Conservation (phyloP, 768 basidiomycete species). For the Suillus fuscotomentosus region DNA sequence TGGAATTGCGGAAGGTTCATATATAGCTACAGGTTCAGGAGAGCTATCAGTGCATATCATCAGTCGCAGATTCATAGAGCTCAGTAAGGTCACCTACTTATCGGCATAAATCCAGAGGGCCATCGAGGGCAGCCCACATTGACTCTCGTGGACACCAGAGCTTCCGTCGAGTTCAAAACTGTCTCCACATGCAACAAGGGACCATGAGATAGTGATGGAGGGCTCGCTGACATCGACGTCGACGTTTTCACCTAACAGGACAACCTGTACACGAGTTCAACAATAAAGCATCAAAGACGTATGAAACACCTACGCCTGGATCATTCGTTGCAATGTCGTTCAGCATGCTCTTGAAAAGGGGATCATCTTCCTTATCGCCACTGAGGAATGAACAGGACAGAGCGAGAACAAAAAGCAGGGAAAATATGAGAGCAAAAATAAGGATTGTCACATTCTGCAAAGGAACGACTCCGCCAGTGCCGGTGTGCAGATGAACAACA, state of each 20-base stretch:
- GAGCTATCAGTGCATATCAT: constrained; percentile 24
- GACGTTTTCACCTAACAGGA: constrained; percentile 54
- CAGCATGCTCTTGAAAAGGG: constrained; percentile 39
- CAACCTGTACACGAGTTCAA: constrained; percentile 36
- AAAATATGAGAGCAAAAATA: constrained; percentile 40
- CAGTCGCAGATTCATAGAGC: background rate
- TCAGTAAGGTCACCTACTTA: constrained; percentile 33
- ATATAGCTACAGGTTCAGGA: constrained; percentile 36
- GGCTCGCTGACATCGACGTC: constrained; percentile 62
- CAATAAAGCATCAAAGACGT: background rate
- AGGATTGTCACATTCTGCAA: constrained; percentile 27
- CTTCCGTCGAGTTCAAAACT: constrained; percentile 45
- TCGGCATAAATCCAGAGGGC: constrained; percentile 48
- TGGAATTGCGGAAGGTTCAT: constrained; percentile 48
- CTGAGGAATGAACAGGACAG: constrained; percentile 52
- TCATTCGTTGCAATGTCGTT: constrained; percentile 37
- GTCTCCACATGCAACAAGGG: constrained; percentile 50
- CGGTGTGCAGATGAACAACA: background rate
- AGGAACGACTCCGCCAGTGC: constrained; percentile 23
- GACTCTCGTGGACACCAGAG: constrained; percentile 43
- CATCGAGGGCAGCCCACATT: constrained; percentile 47
- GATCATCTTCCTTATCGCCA: constrained; percentile 40
- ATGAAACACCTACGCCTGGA: constrained; percentile 42
- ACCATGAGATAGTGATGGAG: constrained; percentile 54
- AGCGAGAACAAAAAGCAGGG: constrained; percentile 46